These are phyloP conservation scores for Pinus albicaulis DNA, from an alignment of 75 land plant species.

Conservation along the genomic window DNA sequence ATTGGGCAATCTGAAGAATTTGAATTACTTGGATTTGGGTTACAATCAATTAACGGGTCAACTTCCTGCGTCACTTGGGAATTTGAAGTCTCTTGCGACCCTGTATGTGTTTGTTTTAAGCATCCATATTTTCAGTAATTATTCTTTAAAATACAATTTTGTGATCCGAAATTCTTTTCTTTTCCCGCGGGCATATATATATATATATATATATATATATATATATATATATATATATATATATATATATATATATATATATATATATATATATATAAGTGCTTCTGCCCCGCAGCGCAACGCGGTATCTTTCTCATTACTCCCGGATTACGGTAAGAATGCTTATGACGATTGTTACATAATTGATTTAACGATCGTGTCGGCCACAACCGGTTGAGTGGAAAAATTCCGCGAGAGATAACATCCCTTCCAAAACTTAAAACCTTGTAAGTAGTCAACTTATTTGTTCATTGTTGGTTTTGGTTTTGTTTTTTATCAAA, in stretches of 20 bases:
- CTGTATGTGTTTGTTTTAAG: constrained; percentile 62
- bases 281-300: too few relatives aligned
- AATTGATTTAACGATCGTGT: constrained; percentile 52
- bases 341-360: background rate
- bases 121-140: background rate
- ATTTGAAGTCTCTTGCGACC: constrained; percentile 81
- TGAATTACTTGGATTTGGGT: constrained; percentile 90
- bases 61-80: constrained; percentile 74
- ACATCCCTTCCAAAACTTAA: constrained; percentile 56
- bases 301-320: too few relatives aligned
- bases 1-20: constrained; percentile 85
- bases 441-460: constrained; percentile 72
- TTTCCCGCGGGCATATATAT: too few relatives aligned
- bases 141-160: background rate
- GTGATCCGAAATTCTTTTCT: too few relatives aligned
- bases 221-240: too few relatives aligned
- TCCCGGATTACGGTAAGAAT: too few relatives aligned
- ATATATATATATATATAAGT: too few relatives aligned
- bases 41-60: constrained; percentile 85
- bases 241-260: too few relatives aligned
- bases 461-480: background rate
- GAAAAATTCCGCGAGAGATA: constrained; percentile 79
- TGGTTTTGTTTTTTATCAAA: background rate
- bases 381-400: constrained; percentile 75
- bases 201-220: too few relatives aligned